These are phyloP conservation scores for Sergeia podlipaevii DNA, from an alignment of 208 protist genomes.

Conservation along the genomic window DNA sequence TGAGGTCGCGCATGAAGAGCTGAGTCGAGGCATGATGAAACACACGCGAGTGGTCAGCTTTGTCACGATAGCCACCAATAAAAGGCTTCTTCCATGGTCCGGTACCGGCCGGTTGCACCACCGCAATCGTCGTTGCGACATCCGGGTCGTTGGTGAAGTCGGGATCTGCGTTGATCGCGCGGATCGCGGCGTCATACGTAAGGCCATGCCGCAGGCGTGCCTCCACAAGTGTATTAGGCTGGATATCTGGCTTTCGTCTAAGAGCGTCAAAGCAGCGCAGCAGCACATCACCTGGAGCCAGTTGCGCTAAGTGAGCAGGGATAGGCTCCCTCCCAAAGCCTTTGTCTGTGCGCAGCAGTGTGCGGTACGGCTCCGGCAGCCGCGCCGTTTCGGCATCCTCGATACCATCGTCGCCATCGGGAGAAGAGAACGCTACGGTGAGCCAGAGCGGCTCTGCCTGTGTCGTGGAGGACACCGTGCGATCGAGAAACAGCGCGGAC, in stretches of 20 bases:
- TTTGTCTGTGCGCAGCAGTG: background rate
- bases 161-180: slow-evolving; percentile 23
- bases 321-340: slow-evolving; percentile 16
- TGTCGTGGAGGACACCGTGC: slow-evolving; percentile 2
- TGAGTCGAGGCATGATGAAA: slow-evolving; percentile 92
- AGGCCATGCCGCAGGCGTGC: slow-evolving; percentile 43
- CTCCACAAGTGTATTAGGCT: slow-evolving; percentile 48
- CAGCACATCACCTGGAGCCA: slow-evolving; percentile 40
- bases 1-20: slow-evolving; percentile 68
- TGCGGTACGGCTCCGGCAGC: slow-evolving; percentile 6
- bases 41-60: slow-evolving; percentile 46
- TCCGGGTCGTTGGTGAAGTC: slow-evolving; percentile 8
- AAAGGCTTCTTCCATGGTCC: slow-evolving; percentile 63
- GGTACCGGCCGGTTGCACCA: slow-evolving; percentile 7
- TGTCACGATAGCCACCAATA: slow-evolving; percentile 91
- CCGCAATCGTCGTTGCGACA: slow-evolving; percentile 11
- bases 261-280: slow-evolving; percentile 48
- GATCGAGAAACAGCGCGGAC: slow-evolving; percentile 43
- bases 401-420: background rate
- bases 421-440: slow-evolving; percentile 28
- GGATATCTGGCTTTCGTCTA: slow-evolving; percentile 30
- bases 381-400: background rate
- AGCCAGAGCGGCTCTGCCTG: slow-evolving; percentile 58
- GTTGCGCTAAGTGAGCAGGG: slow-evolving; percentile 43
- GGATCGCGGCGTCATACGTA: slow-evolving; percentile 63